These are phyloP conservation scores for Pseudognaphalium luteoalbum DNA, from an alignment of 129 eudicot genomes.

Conservation along the genomic window DNA sequence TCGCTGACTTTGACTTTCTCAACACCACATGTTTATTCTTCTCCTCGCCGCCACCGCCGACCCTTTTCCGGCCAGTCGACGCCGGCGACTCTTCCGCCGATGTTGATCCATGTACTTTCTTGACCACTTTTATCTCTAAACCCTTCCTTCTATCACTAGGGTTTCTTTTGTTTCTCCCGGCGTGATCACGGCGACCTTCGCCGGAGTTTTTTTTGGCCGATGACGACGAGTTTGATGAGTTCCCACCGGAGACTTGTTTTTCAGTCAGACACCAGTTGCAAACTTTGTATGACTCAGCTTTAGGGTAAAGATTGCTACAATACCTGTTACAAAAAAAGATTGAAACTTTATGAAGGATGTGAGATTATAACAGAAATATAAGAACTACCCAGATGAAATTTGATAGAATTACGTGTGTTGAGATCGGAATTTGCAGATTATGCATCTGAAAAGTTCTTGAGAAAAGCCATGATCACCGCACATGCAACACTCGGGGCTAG, in stretches of 20 bases:
- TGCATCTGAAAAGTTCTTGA: slow-evolving; percentile 64
- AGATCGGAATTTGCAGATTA: slow-evolving; percentile 61
- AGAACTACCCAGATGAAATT: neutral
- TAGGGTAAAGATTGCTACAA: slow-evolving; percentile 75
- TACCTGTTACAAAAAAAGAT: slow-evolving; percentile 45
- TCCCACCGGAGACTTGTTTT: slow-evolving; percentile 29
- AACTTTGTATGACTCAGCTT: slow-evolving; percentile 52
- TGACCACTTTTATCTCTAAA: slow-evolving; percentile 31
- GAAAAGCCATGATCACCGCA: slow-evolving; percentile 77
- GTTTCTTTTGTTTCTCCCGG: slow-evolving; percentile 34
- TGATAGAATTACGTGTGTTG: slow-evolving; percentile 66
- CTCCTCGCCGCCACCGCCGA: slow-evolving; percentile 19
- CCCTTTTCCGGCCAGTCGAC: slow-evolving; percentile 41
- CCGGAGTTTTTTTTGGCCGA: slow-evolving; percentile 21
- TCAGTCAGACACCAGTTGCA: slow-evolving; percentile 78
- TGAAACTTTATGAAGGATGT: neutral
- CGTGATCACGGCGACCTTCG: slow-evolving; percentile 23
- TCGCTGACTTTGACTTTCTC: slow-evolving; percentile 61
- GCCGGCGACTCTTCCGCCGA: slow-evolving; percentile 37
- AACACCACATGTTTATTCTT: slow-evolving; percentile 23
- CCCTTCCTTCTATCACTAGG: slow-evolving; percentile 29
- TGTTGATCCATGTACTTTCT: slow-evolving; percentile 32
- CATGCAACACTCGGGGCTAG: slow-evolving; percentile 72
- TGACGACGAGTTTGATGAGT: slow-evolving; percentile 52
- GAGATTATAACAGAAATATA: neutral